Percentiles rank a stretch among this genome's conserved stretches.
Evolutionary conservation across 2,329 filamentous ascomycete genomes (phyloP).

Genomic region (Cucurbitaria berberidis): DNA sequence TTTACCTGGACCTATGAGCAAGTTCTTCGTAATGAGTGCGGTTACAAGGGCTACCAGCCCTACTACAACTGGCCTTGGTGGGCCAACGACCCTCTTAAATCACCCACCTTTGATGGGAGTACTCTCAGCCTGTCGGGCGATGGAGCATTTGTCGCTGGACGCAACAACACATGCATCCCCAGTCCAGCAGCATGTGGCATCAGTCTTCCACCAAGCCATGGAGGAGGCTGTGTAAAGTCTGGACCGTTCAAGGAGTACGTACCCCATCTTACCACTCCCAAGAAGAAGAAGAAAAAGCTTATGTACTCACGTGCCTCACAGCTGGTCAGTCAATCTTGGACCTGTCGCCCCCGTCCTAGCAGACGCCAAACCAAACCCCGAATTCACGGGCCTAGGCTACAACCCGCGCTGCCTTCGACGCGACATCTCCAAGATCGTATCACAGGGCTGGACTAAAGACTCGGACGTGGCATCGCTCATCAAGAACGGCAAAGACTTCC

Average conservation of each 20-base stretch:
- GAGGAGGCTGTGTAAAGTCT: slow-evolving; percentile 61
- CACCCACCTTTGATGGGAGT: slow-evolving; percentile 63
- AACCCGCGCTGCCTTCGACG: slow-evolving; percentile 50
- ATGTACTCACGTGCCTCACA: neutral
- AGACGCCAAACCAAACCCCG: slow-evolving; percentile 41
- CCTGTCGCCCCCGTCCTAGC: slow-evolving; percentile 52
- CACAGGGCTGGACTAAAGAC: slow-evolving; percentile 16
- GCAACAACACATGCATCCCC: slow-evolving; percentile 41
- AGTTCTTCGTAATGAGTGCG: slow-evolving; percentile 51
- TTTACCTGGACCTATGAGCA: slow-evolving; percentile 53
- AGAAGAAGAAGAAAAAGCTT: neutral
- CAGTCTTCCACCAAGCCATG: slow-evolving; percentile 57
- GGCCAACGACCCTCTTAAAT: slow-evolving; percentile 52
- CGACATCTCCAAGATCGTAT: slow-evolving; percentile 32
- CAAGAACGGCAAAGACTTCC: slow-evolving; percentile 11
- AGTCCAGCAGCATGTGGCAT: slow-evolving; percentile 31
- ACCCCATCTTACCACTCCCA: neutral
- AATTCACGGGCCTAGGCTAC: slow-evolving; percentile 36
- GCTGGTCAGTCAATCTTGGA: slow-evolving; percentile 53
- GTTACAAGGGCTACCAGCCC: slow-evolving; percentile 51
- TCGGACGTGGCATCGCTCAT: slow-evolving; percentile 20
- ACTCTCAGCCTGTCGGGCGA: slow-evolving; percentile 56
- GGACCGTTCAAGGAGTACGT: slow-evolving; percentile 59
- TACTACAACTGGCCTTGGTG: slow-evolving; percentile 62
- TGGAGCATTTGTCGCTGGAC: slow-evolving; percentile 44